Evolutionary conservation across 1,284 basidiomycete species (phyloP), one percentile per base, ranked within the genome.

Genomic region (Apiotrichum mycotoxinovorans): DNA sequence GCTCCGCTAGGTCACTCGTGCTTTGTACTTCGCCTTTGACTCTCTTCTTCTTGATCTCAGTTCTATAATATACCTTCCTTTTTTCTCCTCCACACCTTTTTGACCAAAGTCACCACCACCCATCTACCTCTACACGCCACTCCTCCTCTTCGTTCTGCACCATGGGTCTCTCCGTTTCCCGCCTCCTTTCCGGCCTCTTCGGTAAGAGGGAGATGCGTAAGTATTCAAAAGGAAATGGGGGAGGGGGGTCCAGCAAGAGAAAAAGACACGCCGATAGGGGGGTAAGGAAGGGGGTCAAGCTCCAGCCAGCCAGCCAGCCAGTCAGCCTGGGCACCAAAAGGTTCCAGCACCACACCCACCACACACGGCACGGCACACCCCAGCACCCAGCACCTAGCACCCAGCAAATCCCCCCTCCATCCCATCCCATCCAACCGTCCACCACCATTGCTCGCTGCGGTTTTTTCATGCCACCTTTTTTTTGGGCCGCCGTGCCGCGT

Each of bases 181-280:
- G 76, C 72, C 82, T 93, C 54, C 85, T 96, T 74, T 83, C 85
- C 61, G 85, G 84, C 78, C 84, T 99, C 78, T 94, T 98, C 73
- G 95, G 95, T 80, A 98, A 97, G 85, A 96, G 89, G 84, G 96
- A 98, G 82, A 98, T 98, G 94, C 92, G 95, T 94, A 79, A 77
- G 91, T 84, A 20, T 45, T 56, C 30, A 30, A 30, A 30, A 30
- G 30, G n/a, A n/a, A n/a, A n/a, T n/a, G n/a, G n/a, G n/a, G n/a
- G n/a, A n/a, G n/a, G n/a, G n/a, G n/a, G n/a, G n/a, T n/a, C n/a
- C n/a, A n/a, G n/a, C n/a, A n/a, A n/a, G n/a, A n/a, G n/a, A n/a
- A n/a, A n/a, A n/a, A n/a, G n/a, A n/a, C n/a, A n/a, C n/a, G n/a
- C n/a, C n/a, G n/a, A n/a, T n/a, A n/a, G n/a, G n/a, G n/a, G n/a